Base-by-base conservation (phyloP, 768 basidiomycete genomes). In the Rhodotorula taiwanensis region DNA sequence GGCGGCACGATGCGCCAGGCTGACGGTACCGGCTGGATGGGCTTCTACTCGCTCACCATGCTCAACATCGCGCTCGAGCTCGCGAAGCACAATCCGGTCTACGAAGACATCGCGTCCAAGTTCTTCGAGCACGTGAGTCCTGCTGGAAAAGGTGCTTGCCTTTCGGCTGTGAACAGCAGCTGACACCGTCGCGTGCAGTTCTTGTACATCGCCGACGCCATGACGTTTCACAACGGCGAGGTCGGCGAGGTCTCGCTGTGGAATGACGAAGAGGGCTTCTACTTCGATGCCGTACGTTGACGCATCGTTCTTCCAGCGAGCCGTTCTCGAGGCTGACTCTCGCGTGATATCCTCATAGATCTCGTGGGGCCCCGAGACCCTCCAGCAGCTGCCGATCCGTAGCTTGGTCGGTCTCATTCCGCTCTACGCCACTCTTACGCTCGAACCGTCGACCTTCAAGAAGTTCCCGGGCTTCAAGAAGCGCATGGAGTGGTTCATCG, bases 21-120 rank as follows among this genome's bases (percentile, higher is more conserved):
- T 13, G 95, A 99, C 74, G 94, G 94, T 14, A 99, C 95, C 10
- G 90, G 94, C 0, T 99, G 95, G 95, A 99, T 99, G 95, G 95
- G 92, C 36, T 99, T 98, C 79, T 99, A 94, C 76, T 91, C 86
- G 70, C 77, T 98, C 61, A 95, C 95, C 73, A 98, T 98, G 95
- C 77, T 99, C 75, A 94, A 87, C 76, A 99, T 99, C 74, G 93
- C 95, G 0, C 82, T 99, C 49, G 95, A 99, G 75, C 79, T 99
- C 44, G 95, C 95, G 49, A 97, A 98, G 79, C 92, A 97, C 76
- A 98, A 99, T 74, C 80, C 87, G 3, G 90, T 93, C 5, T 99
- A 99, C 72, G 95, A 99, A 76, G 95, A 99, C 75, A 99, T 99
- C 64, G 95, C 95, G 28, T 95, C 92, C 52, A 99, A 99, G 76